Conservation (phyloP, 2,329 filamentous ascomycete genomes). For the Cadophora malorum region DNA sequence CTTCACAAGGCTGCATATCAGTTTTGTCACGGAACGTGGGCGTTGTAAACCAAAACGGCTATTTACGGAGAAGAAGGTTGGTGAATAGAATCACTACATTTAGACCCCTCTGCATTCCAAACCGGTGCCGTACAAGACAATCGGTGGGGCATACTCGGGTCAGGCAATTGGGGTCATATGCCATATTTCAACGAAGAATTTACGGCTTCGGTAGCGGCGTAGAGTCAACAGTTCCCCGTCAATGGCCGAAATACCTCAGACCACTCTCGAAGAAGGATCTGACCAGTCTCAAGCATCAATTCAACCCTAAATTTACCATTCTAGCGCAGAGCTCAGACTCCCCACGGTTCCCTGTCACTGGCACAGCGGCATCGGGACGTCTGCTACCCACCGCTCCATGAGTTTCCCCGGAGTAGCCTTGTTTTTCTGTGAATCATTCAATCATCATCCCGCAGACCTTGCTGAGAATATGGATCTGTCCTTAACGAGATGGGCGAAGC, state of each 20-base stretch:
- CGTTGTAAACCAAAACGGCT: conserved; percentile 9
- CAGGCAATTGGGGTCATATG: conserved; percentile 21
- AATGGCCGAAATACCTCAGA: conserved; percentile 31
- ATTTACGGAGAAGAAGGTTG: neutral
- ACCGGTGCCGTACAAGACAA: neutral
- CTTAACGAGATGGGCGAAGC: conserved; percentile 12
- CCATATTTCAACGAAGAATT: conserved; percentile 18
- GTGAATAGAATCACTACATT: neutral
- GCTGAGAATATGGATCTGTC: conserved; percentile 6
- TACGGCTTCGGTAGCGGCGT: conserved; percentile 12
- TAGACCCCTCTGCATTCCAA: neutral
- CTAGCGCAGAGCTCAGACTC: neutral
- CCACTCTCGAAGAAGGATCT: neutral
- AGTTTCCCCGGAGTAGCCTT: conserved; percentile 22
- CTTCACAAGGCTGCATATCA: conserved; percentile 27
- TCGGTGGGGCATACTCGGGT: neutral
- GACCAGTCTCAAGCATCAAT: conserved; percentile 13
- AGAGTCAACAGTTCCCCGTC: conserved; percentile 17
- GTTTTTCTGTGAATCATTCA: conserved; percentile 25
- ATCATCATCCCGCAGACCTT: conserved; percentile 22
- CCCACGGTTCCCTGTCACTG: neutral
- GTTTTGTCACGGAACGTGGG: conserved; percentile 8
- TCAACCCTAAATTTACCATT: neutral
- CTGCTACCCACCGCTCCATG: neutral
- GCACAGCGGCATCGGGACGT: conserved; percentile 4